Conservation (phyloP, 306 rosid genomes). For the Mucuna pruriens region DNA sequence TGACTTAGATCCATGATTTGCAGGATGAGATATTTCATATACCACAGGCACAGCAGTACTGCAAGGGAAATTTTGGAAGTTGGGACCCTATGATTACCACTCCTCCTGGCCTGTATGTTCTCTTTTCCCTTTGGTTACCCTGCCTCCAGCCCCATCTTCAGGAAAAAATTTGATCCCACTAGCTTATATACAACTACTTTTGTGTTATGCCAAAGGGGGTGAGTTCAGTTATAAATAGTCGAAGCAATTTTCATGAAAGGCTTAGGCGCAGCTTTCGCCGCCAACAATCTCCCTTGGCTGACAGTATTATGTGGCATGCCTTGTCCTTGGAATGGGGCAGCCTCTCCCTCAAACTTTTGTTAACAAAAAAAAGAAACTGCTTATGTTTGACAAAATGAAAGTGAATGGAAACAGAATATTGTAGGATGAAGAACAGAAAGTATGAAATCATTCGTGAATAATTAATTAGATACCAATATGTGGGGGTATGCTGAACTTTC, state of each 20-base stretch:
- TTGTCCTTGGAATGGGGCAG: conserved; percentile 26
- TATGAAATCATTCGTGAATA: not conserved
- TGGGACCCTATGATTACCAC: conserved; percentile 99
- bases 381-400: not conserved
- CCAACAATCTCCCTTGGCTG: not conserved
- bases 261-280: conserved; percentile 6
- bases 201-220: conserved; percentile 8
- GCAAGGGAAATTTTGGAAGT: conserved; percentile 81
- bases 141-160: not conserved
- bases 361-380: not conserved
- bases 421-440: not conserved
- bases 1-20: conserved; percentile 28
- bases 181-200: conserved; percentile 12
- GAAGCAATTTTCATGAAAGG: conserved; percentile 5
- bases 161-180: not conserved
- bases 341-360: not conserved
- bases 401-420: not conserved
- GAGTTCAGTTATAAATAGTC: conserved; percentile 3
- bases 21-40: conserved; percentile 97
- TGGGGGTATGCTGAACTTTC: conserved; percentile 11
- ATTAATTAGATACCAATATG: not conserved
- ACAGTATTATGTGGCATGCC: not conserved
- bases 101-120: conserved; percentile 92
- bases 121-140: conserved; percentile 14
- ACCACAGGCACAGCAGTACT: conserved; percentile 81